These are phyloP conservation scores for Neurospora cerealis DNA, from an alignment of 495 filamentous ascomycete genomes.

Conservation along the genomic window DNA sequence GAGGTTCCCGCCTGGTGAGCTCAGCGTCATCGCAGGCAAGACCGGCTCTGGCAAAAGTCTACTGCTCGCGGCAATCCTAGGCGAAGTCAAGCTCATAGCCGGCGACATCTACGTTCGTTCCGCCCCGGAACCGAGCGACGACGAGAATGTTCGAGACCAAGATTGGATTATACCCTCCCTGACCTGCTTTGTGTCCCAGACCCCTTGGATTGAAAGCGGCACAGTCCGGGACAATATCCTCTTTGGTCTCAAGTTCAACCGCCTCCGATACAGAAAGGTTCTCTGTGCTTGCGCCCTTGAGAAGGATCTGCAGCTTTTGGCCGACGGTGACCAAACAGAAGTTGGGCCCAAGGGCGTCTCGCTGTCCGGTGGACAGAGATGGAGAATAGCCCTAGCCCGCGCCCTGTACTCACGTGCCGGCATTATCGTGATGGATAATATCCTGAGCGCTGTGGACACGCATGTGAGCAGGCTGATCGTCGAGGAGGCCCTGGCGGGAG, in stretches of 20 bases:
- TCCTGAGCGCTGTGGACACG: constrained; percentile 52
- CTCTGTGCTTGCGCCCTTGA: constrained; percentile 54
- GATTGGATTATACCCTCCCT: constrained; percentile 53
- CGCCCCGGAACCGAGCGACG: constrained; percentile 19
- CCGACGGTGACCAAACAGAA: constrained; percentile 58
- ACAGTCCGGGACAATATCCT: constrained; percentile 48
- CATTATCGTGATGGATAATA: constrained; percentile 59
- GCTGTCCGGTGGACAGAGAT: constrained; percentile 62
- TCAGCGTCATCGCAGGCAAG: constrained; percentile 49
- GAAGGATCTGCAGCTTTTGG: constrained; percentile 52
- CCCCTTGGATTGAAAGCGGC: constrained; percentile 46
- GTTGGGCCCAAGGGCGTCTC: constrained; percentile 62
- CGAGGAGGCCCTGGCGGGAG: constrained; percentile 39
- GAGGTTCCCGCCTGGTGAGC: constrained; percentile 44
- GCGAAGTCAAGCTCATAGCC: constrained; percentile 40
- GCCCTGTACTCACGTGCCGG: constrained; percentile 59
- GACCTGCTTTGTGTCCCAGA: constrained; percentile 53
- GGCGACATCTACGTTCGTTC: constrained; percentile 36
- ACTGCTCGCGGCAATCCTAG: constrained; percentile 45
- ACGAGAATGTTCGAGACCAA: constrained; percentile 19
- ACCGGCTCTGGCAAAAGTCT: constrained; percentile 53
- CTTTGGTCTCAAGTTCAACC: constrained; percentile 40
- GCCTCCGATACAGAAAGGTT: constrained; percentile 41
- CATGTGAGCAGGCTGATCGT: constrained; percentile 40
- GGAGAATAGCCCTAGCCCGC: constrained; percentile 57